A percentile compares a stretch with the other conserved stretches of the same genome.
phyloP scores from a whole-genome alignment of 345 rosid genomes.

The Lepidium sativum region DNA sequence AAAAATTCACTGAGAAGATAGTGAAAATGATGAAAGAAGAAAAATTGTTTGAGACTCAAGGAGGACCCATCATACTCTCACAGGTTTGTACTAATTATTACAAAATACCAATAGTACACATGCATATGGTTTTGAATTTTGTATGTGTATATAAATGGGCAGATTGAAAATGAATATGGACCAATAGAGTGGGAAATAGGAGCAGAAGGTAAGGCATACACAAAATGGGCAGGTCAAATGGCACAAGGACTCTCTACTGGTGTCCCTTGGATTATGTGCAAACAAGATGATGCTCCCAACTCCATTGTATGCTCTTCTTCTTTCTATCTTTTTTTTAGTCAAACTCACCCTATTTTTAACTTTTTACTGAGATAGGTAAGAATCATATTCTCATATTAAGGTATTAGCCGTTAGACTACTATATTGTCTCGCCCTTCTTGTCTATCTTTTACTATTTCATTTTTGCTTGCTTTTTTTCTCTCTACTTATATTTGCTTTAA shows the following conservation, averaged over 20 bases:
- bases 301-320: constrained; percentile 38
- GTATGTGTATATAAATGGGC: not conserved
- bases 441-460: not conserved
- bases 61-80: constrained; percentile 83
- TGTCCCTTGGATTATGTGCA: constrained; percentile 76
- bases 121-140: no score
- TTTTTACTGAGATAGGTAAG: no score
- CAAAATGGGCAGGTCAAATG: constrained; percentile 57
- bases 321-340: not conserved
- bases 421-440: no score
- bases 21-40: constrained; percentile 75
- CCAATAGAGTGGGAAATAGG: constrained; percentile 45
- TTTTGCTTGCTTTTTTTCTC: not conserved
- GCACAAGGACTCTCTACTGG: constrained; percentile 51
- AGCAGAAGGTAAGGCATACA: constrained; percentile 39
- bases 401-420: no score
- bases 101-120: not conserved
- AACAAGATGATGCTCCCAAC: constrained; percentile 59
- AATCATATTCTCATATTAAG: no score
- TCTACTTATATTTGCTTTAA: not conserved
- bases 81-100: constrained; percentile 39
- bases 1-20: constrained; percentile 59
- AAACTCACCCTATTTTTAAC: no score
- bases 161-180: constrained; percentile 74
- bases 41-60: constrained; percentile 61